phyloP scores from a whole-genome alignment of 352 stramenopile genomes.

The Phytophthora vignae region DNA sequence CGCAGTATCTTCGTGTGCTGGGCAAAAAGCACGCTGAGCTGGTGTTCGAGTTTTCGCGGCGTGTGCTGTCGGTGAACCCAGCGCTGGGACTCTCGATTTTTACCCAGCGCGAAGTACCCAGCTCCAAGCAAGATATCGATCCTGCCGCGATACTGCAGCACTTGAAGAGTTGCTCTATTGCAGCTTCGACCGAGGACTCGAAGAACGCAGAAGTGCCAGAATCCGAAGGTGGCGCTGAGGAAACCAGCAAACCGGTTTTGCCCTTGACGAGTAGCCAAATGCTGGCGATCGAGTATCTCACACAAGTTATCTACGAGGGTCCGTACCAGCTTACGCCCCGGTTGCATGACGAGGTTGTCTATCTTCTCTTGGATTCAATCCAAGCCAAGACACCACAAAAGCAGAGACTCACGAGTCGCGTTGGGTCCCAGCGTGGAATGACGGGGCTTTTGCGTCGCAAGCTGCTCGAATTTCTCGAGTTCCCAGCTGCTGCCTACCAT shows the following conservation, averaged over 20 bases:
- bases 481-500: slow-evolving; percentile 60
- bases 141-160: slow-evolving; percentile 66
- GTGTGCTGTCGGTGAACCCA: slow-evolving; percentile 65
- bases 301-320: slow-evolving; percentile 66
- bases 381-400: slow-evolving; percentile 42
- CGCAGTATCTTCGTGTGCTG: slow-evolving; percentile 71
- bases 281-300: slow-evolving; percentile 84
- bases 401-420: slow-evolving; percentile 59
- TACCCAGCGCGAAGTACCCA: slow-evolving; percentile 64
- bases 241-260: slow-evolving; percentile 33
- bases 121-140: slow-evolving; percentile 69
- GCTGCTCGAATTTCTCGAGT: slow-evolving; percentile 75
- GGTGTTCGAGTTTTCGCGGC: slow-evolving; percentile 85
- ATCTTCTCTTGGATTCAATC: slow-evolving; percentile 81
- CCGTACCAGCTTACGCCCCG: slow-evolving; percentile 42
- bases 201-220: slow-evolving; percentile 2
- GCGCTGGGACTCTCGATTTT: slow-evolving; percentile 79
- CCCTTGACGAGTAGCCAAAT: slow-evolving; percentile 71
- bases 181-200: slow-evolving; percentile 5
- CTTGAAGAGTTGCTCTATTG: slow-evolving; percentile 65
- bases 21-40: slow-evolving; percentile 71
- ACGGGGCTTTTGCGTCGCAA: slow-evolving; percentile 68
- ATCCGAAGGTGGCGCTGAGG: slow-evolving; percentile 14
- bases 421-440: slow-evolving; percentile 63
- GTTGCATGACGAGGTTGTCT: slow-evolving; percentile 84